A percentile compares a stretch with the other conserved stretches of the same genome.
phyloP scores from a whole-genome alignment of 768 basidiomycete species.

The Gloeostereum incarnatum region DNA sequence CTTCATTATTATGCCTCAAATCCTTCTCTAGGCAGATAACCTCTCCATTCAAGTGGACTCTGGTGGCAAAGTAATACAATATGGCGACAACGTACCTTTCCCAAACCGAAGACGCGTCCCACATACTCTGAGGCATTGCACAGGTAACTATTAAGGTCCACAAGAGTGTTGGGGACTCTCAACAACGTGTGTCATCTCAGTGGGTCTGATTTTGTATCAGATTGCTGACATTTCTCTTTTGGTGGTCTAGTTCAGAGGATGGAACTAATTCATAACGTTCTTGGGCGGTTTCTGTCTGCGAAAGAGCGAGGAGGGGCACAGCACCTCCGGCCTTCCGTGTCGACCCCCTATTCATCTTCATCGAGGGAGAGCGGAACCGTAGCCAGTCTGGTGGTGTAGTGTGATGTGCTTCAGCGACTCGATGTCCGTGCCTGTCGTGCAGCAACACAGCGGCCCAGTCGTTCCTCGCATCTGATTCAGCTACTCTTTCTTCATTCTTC shows the following conservation, averaged over 20 bases:
- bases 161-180: slow-evolving; percentile 70
- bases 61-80: slow-evolving; percentile 71
- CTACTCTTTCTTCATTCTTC: too few species aligned
- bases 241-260: slow-evolving; percentile 44
- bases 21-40: slow-evolving; percentile 29
- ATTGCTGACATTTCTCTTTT: neutral
- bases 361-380: too few species aligned
- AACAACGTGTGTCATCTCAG: slow-evolving; percentile 50
- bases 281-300: too few species aligned
- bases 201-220: neutral
- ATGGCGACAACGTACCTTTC: slow-evolving; percentile 86
- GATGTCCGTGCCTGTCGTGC: too few species aligned
- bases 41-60: slow-evolving; percentile 72
- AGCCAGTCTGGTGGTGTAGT: too few species aligned
- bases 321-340: too few species aligned
- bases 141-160: slow-evolving; percentile 59
- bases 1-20: too few species aligned
- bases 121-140: slow-evolving; percentile 60
- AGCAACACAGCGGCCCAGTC: too few species aligned
- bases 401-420: too few species aligned
- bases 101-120: slow-evolving; percentile 80
- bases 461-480: too few species aligned
- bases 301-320: too few species aligned
- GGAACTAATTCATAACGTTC: slow-evolving; percentile 46
- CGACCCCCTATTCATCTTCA: too few species aligned